Base-by-base conservation (phyloP, 2,329 filamentous ascomycete genomes). In the Neopestalotiopsis sp. region DNA sequence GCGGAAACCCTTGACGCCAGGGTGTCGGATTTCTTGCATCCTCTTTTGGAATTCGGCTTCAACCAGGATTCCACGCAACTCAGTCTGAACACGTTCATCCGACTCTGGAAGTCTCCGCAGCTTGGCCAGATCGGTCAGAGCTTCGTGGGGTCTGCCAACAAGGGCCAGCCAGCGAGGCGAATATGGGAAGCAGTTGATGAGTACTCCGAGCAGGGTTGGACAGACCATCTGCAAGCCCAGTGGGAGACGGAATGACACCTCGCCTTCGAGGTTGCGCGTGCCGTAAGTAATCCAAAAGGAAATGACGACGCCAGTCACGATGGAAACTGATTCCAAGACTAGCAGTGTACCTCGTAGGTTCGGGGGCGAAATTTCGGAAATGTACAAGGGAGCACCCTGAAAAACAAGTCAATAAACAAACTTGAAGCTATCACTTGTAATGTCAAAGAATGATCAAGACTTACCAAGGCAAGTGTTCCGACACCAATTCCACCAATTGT, bases 241-340 rank as follows among this genome's bases (percentile, higher is more conserved):
- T 0, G 85, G 85, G 0, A 87, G 76, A 5, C 84, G 79, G 72
- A 81, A 86, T 2, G 84, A 76, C 74, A 78, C 79, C 70, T 84
- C 80, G 38, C 80, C 74, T 0, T 76, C 70, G 53, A 86, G 81
- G 70, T 80, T 78, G 3, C 79, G 76, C 0, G 85, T 87, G 0
- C 82, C 86, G 67, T 87, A 89, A 0, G 84, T 86, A 42, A 86
- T 86, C 83, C 85, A 89, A 73, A 83, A 89, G 1, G 86, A 83
- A 32, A 87, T 78, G 3, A 87, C 82, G 67, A 83, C 84, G 2
- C 85, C 89, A 59, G 84, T 83, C 53, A 87, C 85, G 66, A 88
- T 79, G 5, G 81, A 84, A 72, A 88, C 82, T 1, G 80, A 78
- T 72, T 86, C 87, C 76, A 87, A 85, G 72, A 87, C 77, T 2